Evolutionary conservation across 148 eudicot genomes (phyloP).

Genomic region (Diospyros lotus): DNA sequence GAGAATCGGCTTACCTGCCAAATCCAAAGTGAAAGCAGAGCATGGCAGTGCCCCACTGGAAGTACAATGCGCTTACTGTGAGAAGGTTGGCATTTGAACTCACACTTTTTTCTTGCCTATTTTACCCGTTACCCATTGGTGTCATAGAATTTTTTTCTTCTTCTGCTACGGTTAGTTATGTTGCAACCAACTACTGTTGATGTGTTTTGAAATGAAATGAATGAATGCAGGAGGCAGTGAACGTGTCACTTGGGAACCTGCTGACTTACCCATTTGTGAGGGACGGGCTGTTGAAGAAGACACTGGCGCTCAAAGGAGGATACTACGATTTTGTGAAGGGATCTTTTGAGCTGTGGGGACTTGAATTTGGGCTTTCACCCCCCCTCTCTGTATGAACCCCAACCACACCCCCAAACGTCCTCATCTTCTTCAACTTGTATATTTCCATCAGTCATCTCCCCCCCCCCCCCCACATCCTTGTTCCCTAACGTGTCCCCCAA

Average conservation of each 20-base stretch:
- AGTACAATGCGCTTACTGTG: constrained; percentile 62
- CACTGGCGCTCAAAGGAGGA: constrained; percentile 77
- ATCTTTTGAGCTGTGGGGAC: constrained; percentile 91
- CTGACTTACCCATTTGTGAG: constrained; percentile 90
- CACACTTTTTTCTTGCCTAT: no score
- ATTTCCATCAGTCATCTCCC: no score
- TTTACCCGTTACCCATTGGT: no score
- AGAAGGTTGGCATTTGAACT: constrained; percentile 46
- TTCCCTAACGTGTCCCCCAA: no score
- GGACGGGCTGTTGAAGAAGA: constrained; percentile 82
- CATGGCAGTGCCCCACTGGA: constrained; percentile 35
- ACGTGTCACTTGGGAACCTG: constrained; percentile 87
- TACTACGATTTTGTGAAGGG: constrained; percentile 92
- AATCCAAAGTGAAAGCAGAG: constrained; percentile 64
- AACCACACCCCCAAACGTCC: background rate
- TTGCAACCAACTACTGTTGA: no score
- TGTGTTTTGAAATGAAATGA: no score
- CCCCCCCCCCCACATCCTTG: background rate
- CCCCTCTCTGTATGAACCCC: constrained; percentile 78
- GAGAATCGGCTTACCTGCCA: constrained; percentile 75
- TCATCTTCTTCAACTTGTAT: no score
- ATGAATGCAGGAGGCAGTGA: constrained; percentile 82
- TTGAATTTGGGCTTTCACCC: constrained; percentile 74
- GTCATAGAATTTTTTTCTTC: no score
- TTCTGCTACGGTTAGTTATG: no score